Conservation (phyloP, 352 stramenopile species). For the Pythium grandisporangium region DNA sequence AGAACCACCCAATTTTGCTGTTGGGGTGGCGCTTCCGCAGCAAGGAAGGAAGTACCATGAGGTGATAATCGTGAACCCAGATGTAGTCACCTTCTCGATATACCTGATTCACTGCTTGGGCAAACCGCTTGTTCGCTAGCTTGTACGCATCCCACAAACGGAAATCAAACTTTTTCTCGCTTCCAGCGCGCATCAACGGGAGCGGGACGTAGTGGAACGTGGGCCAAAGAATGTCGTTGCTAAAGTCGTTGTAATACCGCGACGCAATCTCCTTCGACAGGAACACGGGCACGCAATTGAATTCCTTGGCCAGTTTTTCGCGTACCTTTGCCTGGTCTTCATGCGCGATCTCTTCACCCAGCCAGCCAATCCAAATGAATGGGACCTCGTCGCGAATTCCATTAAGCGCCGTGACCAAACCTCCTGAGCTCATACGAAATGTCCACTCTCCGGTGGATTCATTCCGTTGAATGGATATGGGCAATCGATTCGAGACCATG, state of each 20-base stretch:
- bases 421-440: constrained; percentile 84
- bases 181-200: constrained; percentile 78
- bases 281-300: constrained; percentile 88
- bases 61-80: constrained; percentile 87
- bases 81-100: constrained; percentile 79
- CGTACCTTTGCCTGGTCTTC: constrained; percentile 76
- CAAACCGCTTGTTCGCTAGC: constrained; percentile 74
- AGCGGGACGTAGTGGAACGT: constrained; percentile 90
- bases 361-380: constrained; percentile 90
- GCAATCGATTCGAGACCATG: constrained; percentile 87
- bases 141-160: constrained; percentile 85
- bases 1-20: constrained; percentile 81
- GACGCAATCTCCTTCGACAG: constrained; percentile 82
- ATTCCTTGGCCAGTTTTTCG: constrained; percentile 76
- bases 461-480: constrained; percentile 86
- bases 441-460: constrained; percentile 77
- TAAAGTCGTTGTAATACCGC: constrained; percentile 90
- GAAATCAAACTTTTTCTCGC: constrained; percentile 90
- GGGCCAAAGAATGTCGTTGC: constrained; percentile 88
- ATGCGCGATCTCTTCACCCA: constrained; percentile 81
- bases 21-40: constrained; percentile 61
- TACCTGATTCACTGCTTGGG: constrained; percentile 68
- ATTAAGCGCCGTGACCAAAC: constrained; percentile 84
- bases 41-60: constrained; percentile 80
- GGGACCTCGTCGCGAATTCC: constrained; percentile 82